Percentiles rank a stretch among this genome's conserved stretches.
These are phyloP conservation scores for Rutstroemia sp. DNA, from an alignment of 2,329 filamentous ascomycete genomes.

Conservation along the genomic window DNA sequence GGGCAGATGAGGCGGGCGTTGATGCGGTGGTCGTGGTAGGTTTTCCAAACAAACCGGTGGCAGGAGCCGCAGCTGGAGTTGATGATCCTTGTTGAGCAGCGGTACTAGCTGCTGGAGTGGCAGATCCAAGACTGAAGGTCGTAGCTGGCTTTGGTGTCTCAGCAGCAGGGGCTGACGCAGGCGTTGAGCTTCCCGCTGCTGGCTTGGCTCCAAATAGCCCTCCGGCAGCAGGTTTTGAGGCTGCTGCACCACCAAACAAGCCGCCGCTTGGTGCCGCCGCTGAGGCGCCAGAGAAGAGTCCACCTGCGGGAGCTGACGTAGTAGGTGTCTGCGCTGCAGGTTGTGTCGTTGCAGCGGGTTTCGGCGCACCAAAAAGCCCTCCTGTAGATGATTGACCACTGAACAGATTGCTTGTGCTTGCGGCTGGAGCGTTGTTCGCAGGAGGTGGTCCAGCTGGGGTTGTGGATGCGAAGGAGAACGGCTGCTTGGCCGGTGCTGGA, in stretches of 20 bases:
- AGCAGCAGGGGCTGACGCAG: slow-evolving; percentile 11
- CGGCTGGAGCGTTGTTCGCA: slow-evolving; percentile 15
- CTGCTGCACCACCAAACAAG: slow-evolving; percentile 3
- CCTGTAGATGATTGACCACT: slow-evolving; percentile 4
- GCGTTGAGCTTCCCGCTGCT: slow-evolving; percentile 8
- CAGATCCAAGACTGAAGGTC: slow-evolving; percentile 16
- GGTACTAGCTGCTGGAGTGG: slow-evolving; percentile 12
- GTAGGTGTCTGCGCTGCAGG: neutral
- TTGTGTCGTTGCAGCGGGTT: slow-evolving; percentile 3
- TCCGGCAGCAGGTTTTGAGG: slow-evolving; percentile 1
- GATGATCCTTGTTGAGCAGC: slow-evolving; percentile 3
- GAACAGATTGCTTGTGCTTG: slow-evolving; percentile 16
- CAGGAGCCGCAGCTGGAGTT: slow-evolving; percentile 4
- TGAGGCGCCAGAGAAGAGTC: slow-evolving; percentile 1
- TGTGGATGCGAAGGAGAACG: slow-evolving; percentile 13
- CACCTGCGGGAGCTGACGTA: neutral
- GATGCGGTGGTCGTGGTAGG: slow-evolving; percentile 5
- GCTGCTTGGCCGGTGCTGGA: slow-evolving; percentile 18
- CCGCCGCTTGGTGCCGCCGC: slow-evolving; percentile 5
- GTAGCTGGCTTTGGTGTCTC: slow-evolving; percentile 13
- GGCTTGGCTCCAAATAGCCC: slow-evolving; percentile 9
- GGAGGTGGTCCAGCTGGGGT: slow-evolving; percentile 30
- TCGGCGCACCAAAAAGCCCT: slow-evolving; percentile 5
- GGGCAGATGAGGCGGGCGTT: slow-evolving; percentile 15
- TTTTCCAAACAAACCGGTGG: slow-evolving; percentile 8